A percentile compares a stretch with the other conserved stretches of the same genome.
Conservation (phyloP, 768 basidiomycete genomes). For the Russula dissimulans region DNA sequence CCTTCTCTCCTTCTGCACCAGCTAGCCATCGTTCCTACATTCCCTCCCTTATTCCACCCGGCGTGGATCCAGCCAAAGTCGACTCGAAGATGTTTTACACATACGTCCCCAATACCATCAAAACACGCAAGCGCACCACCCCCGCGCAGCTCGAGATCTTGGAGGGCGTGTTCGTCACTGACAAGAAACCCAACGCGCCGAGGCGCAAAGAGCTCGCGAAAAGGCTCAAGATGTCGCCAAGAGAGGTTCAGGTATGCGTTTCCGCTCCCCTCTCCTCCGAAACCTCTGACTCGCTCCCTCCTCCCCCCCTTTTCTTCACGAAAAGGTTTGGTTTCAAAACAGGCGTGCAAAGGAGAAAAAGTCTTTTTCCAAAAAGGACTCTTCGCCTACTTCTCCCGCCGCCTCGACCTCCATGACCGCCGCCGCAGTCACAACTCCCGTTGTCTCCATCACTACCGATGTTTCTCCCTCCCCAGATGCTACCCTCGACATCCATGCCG, state of each 20-base stretch:
- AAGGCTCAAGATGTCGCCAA: slow-evolving; percentile 83
- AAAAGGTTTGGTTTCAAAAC: slow-evolving; percentile 87
- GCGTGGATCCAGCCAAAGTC: slow-evolving; percentile 57
- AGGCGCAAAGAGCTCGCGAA: slow-evolving; percentile 71
- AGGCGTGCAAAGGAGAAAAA: slow-evolving; percentile 81
- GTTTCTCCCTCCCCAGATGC: neutral
- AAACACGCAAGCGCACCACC: slow-evolving; percentile 87
- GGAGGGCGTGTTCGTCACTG: slow-evolving; percentile 76
- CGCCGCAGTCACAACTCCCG: neutral
- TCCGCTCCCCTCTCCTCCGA: neutral
- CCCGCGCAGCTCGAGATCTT: slow-evolving; percentile 81
- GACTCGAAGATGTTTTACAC: slow-evolving; percentile 81
- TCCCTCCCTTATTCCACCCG: slow-evolving; percentile 40
- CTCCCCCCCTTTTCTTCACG: neutral
- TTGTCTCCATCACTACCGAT: neutral
- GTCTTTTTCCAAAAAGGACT: slow-evolving; percentile 7
- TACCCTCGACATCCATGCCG: neutral
- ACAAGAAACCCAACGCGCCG: slow-evolving; percentile 84
- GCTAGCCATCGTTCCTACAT: slow-evolving; percentile 28
- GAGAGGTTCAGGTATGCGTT: slow-evolving; percentile 82
- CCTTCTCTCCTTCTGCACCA: slow-evolving; percentile 4
- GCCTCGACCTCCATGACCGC: neutral
- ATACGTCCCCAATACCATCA: slow-evolving; percentile 89
- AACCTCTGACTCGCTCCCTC: slow-evolving; percentile 1
- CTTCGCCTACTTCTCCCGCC: neutral